phyloP scores from a whole-genome alignment of 2,329 filamentous ascomycete genomes.

The Amesomyces nigricolor region DNA sequence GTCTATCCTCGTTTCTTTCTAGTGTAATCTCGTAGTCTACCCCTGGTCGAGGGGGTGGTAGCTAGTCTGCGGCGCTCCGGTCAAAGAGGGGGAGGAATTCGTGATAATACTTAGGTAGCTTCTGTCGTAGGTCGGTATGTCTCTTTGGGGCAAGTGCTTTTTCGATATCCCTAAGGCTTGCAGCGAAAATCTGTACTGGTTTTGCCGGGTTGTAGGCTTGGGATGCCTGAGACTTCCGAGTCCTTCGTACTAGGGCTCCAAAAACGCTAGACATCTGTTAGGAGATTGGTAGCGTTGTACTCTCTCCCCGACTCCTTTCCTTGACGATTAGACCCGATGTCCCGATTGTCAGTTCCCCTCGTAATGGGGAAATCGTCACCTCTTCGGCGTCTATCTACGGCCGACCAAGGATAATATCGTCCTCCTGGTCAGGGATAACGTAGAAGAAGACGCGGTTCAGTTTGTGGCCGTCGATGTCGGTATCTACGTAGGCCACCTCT shows the following conservation, averaged over 20 bases:
- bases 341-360: too few relatives aligned
- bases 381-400: too few relatives aligned
- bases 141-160: background rate
- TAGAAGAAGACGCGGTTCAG: too few relatives aligned
- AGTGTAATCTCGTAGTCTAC: background rate
- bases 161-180: background rate
- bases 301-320: too few relatives aligned
- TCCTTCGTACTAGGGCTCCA: background rate
- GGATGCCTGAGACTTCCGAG: too few relatives aligned
- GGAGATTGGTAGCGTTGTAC: background rate
- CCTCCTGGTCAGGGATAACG: too few relatives aligned
- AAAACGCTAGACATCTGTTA: background rate
- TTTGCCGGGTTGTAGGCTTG: background rate
- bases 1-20: background rate
- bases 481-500: too few relatives aligned
- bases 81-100: background rate
- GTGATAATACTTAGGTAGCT: background rate
- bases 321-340: too few relatives aligned
- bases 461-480: too few relatives aligned
- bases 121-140: background rate
- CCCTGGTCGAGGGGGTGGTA: background rate
- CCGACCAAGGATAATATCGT: too few relatives aligned
- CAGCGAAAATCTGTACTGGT: background rate
- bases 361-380: too few relatives aligned
- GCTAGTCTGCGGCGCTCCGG: background rate